Base-by-base conservation (phyloP, 768 basidiomycete species). In the Heimioporus sp. region DNA sequence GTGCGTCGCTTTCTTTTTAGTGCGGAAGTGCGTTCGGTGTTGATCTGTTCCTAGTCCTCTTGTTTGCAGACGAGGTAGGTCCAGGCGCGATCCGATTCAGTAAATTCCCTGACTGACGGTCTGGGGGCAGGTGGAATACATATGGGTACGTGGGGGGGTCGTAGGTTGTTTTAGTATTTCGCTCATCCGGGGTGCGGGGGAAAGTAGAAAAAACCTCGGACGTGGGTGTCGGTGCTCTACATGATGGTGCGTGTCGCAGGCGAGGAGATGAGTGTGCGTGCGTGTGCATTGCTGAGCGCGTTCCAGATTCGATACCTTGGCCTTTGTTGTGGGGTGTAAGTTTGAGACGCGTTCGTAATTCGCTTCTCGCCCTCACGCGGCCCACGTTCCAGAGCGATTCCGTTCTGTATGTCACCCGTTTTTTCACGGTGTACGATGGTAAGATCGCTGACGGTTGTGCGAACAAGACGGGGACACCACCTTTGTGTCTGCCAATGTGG, bases 251-350 rank as follows among this genome's bases (percentile, higher is more conserved):
- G 54, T 57, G 35, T 28, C 24, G 24, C 24, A n/a, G 24, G 21
- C 24, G 24, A n/a, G n/a, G n/a, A n/a, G n/a, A n/a, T 24, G 21
- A 3, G 21, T n/a, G 10, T 32, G 30, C 24, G 24, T 28, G 24
- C 7, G 24, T 7, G 24, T 28, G 24, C 24, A 7, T 28, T 6
- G 24, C 24, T 28, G 24, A 28, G n/a, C 2, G 4, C 10, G 2
- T 6, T 19, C 17, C 34, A 58, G 57, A 35, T 58, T 19, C 57
- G 56, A 16, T 58, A 58, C 42, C 37, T 58, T 31, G 56, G 57
- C 13, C 49, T 40, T 16, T 53, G 31, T 38, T 47, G 31, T 12
- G 57, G 48, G 3, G 38, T 58, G 57, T 53, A 30, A 49, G 56
- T 50, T 24, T 24, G 24, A 4, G 24, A 28, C 24, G 24, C 24